Base-by-base conservation (phyloP, 768 basidiomycete species). In the Calvatia gigantea region DNA sequence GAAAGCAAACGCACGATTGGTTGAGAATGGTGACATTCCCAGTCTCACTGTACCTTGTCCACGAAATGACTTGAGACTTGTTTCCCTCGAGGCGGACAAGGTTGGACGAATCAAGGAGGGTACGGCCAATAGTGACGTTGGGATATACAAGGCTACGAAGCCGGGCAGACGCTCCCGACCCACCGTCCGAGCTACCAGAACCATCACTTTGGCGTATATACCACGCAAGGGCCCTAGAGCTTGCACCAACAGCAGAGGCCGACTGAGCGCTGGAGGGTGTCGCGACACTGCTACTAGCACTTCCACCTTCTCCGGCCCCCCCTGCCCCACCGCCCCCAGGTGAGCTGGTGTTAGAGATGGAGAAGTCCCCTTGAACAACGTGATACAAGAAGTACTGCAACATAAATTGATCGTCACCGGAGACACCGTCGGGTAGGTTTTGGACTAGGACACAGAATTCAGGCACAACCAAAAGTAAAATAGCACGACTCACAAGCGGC, bases 61-160 rank as follows among this genome's bases (percentile, higher is more conserved):
- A 70, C 1, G 60, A 77, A 9, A 86, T 64, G 21, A 84, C 86
- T 59, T 87, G 86, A 0, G 70, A 70, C 60, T 77, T 73, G 59
- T 77, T 77, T 5, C 79, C 87, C 61, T 86, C 85, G 0, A 89
- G 78, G 19, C 62, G 66, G 6, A 85, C 80, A 27, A 77, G 65
- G 0, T 70, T 56, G 0, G 77, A 62, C 35, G 79, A 74, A 39
- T 77, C 79, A 39, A 89, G 74, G n/a, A 85, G 69, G 0, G 87
- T 85, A 37, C 84, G 78, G 1, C 83, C 85, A 51, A 91, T 68
- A 0, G 86, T 87, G 59, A 76, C 73, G 60, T 80, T 82, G 1
- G 87, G 85, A 54, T 70, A 79, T 14, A 69, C 65, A 9, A 70
- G 68, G n/a, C 75, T 71, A 8, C 69, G 57, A 4, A 75, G 71